Conservation (phyloP, 2,329 filamentous ascomycete species). For the Fusarium nisikadoi region DNA sequence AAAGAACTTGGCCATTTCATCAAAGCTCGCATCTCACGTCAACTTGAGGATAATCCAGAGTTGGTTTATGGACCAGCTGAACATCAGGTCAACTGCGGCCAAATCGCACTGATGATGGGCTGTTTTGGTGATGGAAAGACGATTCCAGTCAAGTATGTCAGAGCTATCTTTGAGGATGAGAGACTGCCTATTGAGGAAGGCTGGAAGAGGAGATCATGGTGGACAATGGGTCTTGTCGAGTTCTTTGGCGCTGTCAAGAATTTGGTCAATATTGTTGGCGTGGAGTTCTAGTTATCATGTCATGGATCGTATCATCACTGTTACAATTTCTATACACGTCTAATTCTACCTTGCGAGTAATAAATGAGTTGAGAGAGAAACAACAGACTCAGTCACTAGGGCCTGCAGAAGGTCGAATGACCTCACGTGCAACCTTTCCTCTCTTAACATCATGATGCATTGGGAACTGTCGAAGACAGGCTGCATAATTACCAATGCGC, state of each 20-base stretch:
- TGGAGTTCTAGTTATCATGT: neutral
- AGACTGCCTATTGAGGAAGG: conserved; percentile 35
- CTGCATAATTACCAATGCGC: no score
- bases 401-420: fast-evolving
- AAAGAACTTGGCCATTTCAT: neutral
- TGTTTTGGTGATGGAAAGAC: conserved; percentile 8
- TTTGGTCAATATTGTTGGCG: neutral
- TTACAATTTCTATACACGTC: neutral
- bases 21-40: conserved; percentile 7
- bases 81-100: conserved; percentile 20
- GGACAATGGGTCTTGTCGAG: conserved; percentile 33
- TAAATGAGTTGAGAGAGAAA: fast-evolving
- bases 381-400: fast-evolving
- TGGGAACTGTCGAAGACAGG: fast-evolving
- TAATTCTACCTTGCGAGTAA: neutral
- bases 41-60: conserved; percentile 5
- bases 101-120: conserved; percentile 17
- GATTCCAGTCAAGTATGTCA: conserved; percentile 23
- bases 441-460: neutral
- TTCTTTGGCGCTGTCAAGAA: conserved; percentile 22
- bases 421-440: neutral
- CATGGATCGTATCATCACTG: neutral
- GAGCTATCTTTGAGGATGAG: conserved; percentile 37
- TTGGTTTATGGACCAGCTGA: conserved; percentile 9
- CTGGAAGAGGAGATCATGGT: conserved; percentile 34